Base-by-base conservation (phyloP, 2,329 filamentous ascomycete genomes). In the Periconia sp. region DNA sequence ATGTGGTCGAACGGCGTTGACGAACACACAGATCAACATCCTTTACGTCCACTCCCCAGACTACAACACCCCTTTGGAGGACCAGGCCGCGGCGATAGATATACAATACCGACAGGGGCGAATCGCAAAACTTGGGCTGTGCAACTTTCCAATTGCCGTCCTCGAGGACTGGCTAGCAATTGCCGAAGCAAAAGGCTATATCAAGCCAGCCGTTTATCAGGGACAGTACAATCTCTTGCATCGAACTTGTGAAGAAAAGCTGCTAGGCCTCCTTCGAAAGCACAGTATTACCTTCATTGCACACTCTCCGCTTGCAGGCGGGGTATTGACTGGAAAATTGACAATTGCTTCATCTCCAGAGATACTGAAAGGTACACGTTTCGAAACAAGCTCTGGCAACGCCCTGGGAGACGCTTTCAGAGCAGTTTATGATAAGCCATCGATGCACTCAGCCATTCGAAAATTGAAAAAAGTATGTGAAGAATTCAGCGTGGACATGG, bases 231-330 rank as follows among this genome's bases (percentile, higher is more conserved):
- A 62, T 33, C 42, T 64, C 10, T 38, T 71, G 35, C 48, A 48
- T 2, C 70, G 74, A 1, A 46, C 47, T 3, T 19, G 42, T 2
- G 74, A 78, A 39, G 48, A 43, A 0, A 49, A 52, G 3, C 51
- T 76, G 7, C 63, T 76, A 23, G 72, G 73, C 1, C 50, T 65
- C 3, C 63, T 77, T 2, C 65, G 72, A n/a, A 51, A 67, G 22
- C 59, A 71, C 28, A 56, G 58, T 4, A 72, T 75, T 15, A 18
- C 57, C 1, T 67, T 75, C 52, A 64, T 71, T 26, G 72, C 66
- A 4, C 75, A 46, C 46, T 45, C 37, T 29, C 55, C 55, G 5
- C 36, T 55, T 6, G 55, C 50, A 13, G 50, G 53, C 12, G 55
- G 55, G 6, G 55, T 53, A 36, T 39, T 59, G 8, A 48, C 56